These are phyloP conservation scores for Geosmithia morbida DNA, from an alignment of 2,329 filamentous ascomycete genomes.

Conservation along the genomic window DNA sequence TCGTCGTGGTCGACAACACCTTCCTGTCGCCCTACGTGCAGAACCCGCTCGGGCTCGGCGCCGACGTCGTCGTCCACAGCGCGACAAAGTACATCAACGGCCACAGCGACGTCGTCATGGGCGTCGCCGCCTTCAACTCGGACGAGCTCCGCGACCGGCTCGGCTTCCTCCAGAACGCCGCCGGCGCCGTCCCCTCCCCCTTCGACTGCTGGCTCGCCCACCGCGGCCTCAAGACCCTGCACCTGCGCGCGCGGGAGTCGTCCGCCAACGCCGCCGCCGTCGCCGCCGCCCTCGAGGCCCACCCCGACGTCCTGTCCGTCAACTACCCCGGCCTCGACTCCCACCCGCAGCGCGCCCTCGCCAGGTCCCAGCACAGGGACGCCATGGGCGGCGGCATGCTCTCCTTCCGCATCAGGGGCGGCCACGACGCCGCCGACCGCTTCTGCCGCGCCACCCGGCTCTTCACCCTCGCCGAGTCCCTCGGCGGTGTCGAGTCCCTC, in stretches of 20 bases:
- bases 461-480: slow-evolving; percentile 83
- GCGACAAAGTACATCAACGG: slow-evolving; percentile 99
- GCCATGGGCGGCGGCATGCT: slow-evolving; percentile 97
- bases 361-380: slow-evolving; percentile 80
- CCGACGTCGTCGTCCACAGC: slow-evolving; percentile 91
- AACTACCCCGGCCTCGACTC: slow-evolving; percentile 90
- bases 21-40: slow-evolving; percentile 95
- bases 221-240: slow-evolving; percentile 89
- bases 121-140: slow-evolving; percentile 88
- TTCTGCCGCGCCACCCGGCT: slow-evolving; percentile 86
- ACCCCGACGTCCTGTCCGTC: slow-evolving; percentile 71
- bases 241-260: slow-evolving; percentile 79
- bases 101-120: slow-evolving; percentile 95
- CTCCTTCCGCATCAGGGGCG: slow-evolving; percentile 84
- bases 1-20: slow-evolving; percentile 98
- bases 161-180: slow-evolving; percentile 90
- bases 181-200: slow-evolving; percentile 83
- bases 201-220: slow-evolving; percentile 99
- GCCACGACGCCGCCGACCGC: slow-evolving; percentile 68
- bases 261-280: slow-evolving; percentile 68
- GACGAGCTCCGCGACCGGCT: slow-evolving; percentile 63
- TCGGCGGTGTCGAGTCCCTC: slow-evolving; percentile 85
- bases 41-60: slow-evolving; percentile 88
- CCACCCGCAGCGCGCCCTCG: slow-evolving; percentile 75
- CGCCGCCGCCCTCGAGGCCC: slow-evolving; percentile 62